Conservation (phyloP, 2,329 filamentous ascomycete species). For the Lasiodiplodia sp. region DNA sequence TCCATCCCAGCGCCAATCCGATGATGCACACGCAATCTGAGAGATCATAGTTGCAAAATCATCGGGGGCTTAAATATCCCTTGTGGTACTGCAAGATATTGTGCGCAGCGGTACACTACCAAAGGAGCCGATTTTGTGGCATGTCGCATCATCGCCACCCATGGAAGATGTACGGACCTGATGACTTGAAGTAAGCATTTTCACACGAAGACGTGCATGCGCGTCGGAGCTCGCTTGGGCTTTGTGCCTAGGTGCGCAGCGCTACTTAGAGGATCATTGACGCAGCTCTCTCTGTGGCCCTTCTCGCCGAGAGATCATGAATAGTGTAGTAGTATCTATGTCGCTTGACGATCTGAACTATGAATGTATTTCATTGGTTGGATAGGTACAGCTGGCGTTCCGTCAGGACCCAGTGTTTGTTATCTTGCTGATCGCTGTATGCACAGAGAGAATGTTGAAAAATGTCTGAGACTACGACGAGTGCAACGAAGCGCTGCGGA, state of each 20-base stretch:
- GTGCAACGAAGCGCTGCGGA: neutral
- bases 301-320: neutral
- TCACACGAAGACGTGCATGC: neutral
- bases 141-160: neutral
- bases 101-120: neutral
- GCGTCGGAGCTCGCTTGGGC: neutral
- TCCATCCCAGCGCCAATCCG: neutral
- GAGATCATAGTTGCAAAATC: neutral
- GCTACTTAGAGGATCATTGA: neutral
- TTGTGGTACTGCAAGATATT: neutral
- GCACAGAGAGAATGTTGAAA: neutral
- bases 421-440: neutral
- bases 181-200: neutral
- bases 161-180: neutral
- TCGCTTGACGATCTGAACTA: neutral
- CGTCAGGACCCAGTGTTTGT: neutral
- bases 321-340: neutral
- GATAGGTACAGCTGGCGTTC: neutral
- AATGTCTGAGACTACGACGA: neutral
- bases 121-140: neutral
- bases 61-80: neutral
- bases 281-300: neutral
- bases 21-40: neutral
- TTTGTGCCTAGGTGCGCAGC: neutral
- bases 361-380: neutral